Base-by-base conservation (phyloP, 495 filamentous ascomycete genomes). In the Talaromyces liani region DNA sequence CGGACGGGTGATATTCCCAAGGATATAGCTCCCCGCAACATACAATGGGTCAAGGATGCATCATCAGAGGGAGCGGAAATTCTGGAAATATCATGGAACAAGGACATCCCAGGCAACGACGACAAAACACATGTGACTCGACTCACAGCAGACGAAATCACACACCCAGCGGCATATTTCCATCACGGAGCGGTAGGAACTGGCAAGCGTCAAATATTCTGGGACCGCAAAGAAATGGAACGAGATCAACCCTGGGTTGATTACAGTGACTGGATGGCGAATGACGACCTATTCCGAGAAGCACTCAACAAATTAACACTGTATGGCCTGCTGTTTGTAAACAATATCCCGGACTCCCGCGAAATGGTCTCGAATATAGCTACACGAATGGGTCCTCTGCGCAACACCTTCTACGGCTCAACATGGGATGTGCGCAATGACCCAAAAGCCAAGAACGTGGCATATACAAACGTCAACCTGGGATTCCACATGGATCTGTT, bases 401-500 rank as follows among this genome's bases (percentile, higher is more conserved):
- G 90, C 60, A 85, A 90, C 65, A 90, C 91, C 16, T 94, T 98
- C 71, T 97, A 97, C 75, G 93, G 93, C 34, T 72, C 75, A 51
- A 96, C 91, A 1, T 97, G 91, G 89, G 91, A 97, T 74, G 93
- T 98, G 27, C 84, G 81, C 60, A 87, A 81, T 8, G 86, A 92
- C 34, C 85, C 88, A 2, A 65, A 87, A 53, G 89, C 92, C 47
- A 91, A 91, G 71, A 98, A 98, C 67, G 87, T 98, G 7, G 93
- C 93, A 14, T 96, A 98, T 76, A 97, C 93, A 4, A 85, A 78
- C 70, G 77, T 86, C 51, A 85, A 85, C 66, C 85, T 97, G 1
- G 90, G 88, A 18, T 84, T 94, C 41, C 93, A 98, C 73, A 93
- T 96, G 88, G 93, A 98, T 69, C 82, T 97, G 29, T 81, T 96